phyloP scores from a whole-genome alignment of 2,329 filamentous ascomycete species.

The Aspergillus sp. region DNA sequence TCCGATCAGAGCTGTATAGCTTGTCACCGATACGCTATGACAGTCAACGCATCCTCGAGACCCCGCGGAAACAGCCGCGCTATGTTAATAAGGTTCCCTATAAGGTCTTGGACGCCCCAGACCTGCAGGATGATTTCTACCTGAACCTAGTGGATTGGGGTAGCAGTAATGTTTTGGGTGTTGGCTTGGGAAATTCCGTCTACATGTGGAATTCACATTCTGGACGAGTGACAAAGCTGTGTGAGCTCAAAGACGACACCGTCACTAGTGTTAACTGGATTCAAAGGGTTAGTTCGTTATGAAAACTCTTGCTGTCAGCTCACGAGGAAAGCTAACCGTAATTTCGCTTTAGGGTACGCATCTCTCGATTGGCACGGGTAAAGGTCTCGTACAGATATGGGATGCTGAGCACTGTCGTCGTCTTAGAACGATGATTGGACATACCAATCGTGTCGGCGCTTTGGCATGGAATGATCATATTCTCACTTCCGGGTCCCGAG shows the following conservation, averaged over 20 bases:
- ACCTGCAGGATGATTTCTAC: constrained; percentile 95
- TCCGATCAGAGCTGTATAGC: constrained; percentile 87
- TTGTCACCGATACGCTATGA: constrained; percentile 86
- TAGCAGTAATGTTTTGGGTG: constrained; percentile 84
- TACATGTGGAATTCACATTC: constrained; percentile 98
- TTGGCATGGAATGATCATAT: constrained; percentile 98
- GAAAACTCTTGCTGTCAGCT: constrained; percentile 1
- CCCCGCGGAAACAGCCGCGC: constrained; percentile 76
- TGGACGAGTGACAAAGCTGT: constrained; percentile 86
- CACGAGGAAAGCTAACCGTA: constrained; percentile 7
- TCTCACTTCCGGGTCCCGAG: constrained; percentile 85
- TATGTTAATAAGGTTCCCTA: constrained; percentile 94
- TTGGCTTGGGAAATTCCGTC: constrained; percentile 84
- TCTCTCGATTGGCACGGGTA: constrained; percentile 87
- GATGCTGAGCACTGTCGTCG: constrained; percentile 81
- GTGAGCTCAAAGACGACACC: constrained; percentile 82
- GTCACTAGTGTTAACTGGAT: constrained; percentile 99
- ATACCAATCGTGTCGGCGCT: constrained; percentile 85
- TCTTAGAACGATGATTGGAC: constrained; percentile 91
- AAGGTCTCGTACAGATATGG: constrained; percentile 95
- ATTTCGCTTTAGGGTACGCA: constrained; percentile 60
- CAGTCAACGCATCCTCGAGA: constrained; percentile 88
- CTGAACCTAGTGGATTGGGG: constrained; percentile 97
- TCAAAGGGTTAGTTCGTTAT: constrained; percentile 53
- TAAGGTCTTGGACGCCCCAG: constrained; percentile 93